Base-by-base conservation (phyloP, 2,329 filamentous ascomycete species). In the Anthostomella pinea region DNA sequence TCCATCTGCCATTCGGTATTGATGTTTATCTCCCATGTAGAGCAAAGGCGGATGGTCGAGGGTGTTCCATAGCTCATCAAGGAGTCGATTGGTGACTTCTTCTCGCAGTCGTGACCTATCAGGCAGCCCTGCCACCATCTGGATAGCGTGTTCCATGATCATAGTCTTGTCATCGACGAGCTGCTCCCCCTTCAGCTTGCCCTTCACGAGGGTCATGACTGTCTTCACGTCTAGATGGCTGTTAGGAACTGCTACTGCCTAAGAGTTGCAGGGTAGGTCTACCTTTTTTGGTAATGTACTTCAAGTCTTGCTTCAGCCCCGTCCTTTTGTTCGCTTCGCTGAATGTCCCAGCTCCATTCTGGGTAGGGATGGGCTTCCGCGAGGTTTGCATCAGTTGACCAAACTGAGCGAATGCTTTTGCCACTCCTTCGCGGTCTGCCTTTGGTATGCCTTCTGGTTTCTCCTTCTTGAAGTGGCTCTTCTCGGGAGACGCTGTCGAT, bases 141-240 rank as follows among this genome's bases (percentile, higher is more conserved):
- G 76, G 42, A 88, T 87, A 5, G 83, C 72, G 6, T 77, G 70
- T 59, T 88, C 85, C 79, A 88, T 86, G 28, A 87, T 67, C 70
- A 87, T 85, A 2, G 81, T 85, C 64, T 84, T 85, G 65, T 91
- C 87, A 51, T 91, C 81, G 5, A 78, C 62, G 8, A 82, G 68
- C 30, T 77, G 68, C 39, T 73, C 72, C 1, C 83, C 81, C 49
- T 77, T 81, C 20, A 81, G 59, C 60, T 86, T 81, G 43, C 66
- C 70, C 36, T 75, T 72, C 39, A 87, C 65, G 23, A 87, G 63
- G 5, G 75, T 68, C 28, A 75, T 60, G 13, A 87, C 64, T 0
- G 83, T 86, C 51, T 75, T 73, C 28, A 84, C 56, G 47, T 87
- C 83, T 69, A 61, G 52, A 9, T n/a, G 11, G n/a, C 3, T 17